Evolutionary conservation across 2,329 filamentous ascomycete genomes (phyloP), one percentile per base, ranked within the genome.

Genomic region (Aspergillus neoniger): DNA sequence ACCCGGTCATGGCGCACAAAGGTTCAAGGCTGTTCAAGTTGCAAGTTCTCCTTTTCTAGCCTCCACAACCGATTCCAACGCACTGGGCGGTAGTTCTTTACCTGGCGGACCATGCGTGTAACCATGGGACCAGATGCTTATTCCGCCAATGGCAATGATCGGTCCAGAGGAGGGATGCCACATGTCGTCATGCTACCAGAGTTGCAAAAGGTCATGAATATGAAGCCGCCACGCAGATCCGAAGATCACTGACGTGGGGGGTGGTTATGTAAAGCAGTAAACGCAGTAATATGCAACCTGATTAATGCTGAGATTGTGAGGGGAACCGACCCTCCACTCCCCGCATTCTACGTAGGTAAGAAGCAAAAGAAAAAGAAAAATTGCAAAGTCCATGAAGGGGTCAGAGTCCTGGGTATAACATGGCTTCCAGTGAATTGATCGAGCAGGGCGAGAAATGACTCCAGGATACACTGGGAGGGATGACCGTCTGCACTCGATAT

Each of bases 191-290:
- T 55, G 44, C 21, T 52, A 44, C 44, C 38, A 55, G 56, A 52
- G 53, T 57, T 55, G 39, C 57, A 55, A 39, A 58, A 10, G 41
- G 39, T 39, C 53, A 55, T 55, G 39, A 55, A 55, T 44, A 36
- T 44, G 28, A 44, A 62, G 55, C 17, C 56, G 56, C 60, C 55
- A 60, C 59, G 67, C 63, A 58, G 67, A 70, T 70, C 64, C 49
- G 69, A 68, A 65, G 68, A 70, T 70, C 69, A 52, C 62, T 69
- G 67, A 68, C 67, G 69, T 69, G 67, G 67, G 67, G 66, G 54
- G 52, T 19, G 8, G 39, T 36, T 36, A 36, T 14, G 39, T 17
- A 55, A 44, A 44, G 39, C 39, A 43, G 39, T n/a, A 19, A 25
- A 30, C 19, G 53, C 53, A 21, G 15, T 44, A 30, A 32, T 36